Evolutionary conservation across 2,329 filamentous ascomycete genomes (phyloP).

Genomic region (Ascochyta pisi): DNA sequence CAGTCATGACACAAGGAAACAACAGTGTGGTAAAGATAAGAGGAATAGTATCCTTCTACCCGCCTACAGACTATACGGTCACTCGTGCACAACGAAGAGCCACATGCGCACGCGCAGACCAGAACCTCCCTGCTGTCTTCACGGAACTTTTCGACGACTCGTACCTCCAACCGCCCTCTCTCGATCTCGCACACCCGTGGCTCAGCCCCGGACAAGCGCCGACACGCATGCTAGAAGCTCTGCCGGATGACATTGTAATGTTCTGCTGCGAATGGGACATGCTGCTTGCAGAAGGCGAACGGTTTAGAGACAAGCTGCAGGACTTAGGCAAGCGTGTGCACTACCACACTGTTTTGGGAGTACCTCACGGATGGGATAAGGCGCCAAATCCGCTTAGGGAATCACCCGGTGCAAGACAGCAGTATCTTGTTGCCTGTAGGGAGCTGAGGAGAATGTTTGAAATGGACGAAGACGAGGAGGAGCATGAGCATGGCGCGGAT

Average conservation of each 20-base stretch:
- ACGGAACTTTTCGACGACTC: constrained; percentile 61
- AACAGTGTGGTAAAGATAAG: constrained; percentile 57
- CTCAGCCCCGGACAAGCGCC: constrained; percentile 65
- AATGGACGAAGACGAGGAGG: constrained; percentile 36
- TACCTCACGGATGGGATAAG: constrained; percentile 71
- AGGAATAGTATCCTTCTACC: constrained; percentile 68
- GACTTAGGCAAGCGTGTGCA: constrained; percentile 63
- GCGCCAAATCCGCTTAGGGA: constrained; percentile 65
- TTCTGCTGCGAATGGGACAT: constrained; percentile 72
- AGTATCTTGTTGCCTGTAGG: constrained; percentile 62
- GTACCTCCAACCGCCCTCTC: constrained; percentile 56
- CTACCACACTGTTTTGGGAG: constrained; percentile 63
- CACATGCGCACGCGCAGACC: constrained; percentile 60
- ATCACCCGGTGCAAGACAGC: constrained; percentile 57
- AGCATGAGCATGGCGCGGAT: background rate
- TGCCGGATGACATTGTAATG: constrained; percentile 67
- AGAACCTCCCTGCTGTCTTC: constrained; percentile 59
- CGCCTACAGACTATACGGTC: constrained; percentile 67
- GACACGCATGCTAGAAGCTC: constrained; percentile 58
- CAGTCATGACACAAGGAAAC: constrained; percentile 40
- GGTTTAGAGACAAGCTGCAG: constrained; percentile 66
- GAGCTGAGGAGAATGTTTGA: constrained; percentile 56
- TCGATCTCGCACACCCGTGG: constrained; percentile 63
- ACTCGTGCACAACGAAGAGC: constrained; percentile 65
- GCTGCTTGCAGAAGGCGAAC: constrained; percentile 67